Percentiles rank a stretch among this genome's conserved stretches.
Evolutionary conservation across 2,329 filamentous ascomycete species (phyloP).

Genomic region (Pestalotiopsis sp.): DNA sequence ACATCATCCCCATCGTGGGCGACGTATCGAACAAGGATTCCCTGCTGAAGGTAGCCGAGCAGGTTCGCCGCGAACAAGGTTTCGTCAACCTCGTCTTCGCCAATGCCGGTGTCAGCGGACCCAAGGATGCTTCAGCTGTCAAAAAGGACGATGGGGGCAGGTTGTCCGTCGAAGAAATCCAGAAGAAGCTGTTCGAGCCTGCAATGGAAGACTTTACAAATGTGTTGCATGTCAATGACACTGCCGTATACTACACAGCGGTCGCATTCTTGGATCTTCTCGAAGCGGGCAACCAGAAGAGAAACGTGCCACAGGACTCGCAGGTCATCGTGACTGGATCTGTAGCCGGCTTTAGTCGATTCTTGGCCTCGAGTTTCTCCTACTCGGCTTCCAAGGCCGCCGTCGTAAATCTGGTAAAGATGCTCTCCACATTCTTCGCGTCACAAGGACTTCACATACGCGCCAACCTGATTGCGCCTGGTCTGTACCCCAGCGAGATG

Average conservation of each 20-base stretch:
- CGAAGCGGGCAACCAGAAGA: conserved; percentile 1
- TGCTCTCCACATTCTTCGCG: conserved; percentile 9
- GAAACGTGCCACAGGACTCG: conserved; percentile 10
- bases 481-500: conserved; percentile 11
- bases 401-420: conserved; percentile 5
- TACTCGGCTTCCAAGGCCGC: conserved; percentile 8
- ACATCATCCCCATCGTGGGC: conserved; percentile 9
- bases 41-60: conserved; percentile 4
- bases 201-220: background rate
- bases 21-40: conserved; percentile 8
- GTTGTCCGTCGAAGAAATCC: conserved; percentile 1
- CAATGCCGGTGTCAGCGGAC: background rate
- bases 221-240: conserved; percentile 3
- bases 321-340: conserved; percentile 9
- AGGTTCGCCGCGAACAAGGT: conserved; percentile 7
- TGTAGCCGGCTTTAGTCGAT: conserved; percentile 6
- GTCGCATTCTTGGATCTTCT: conserved; percentile 9
- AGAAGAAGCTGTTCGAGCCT: background rate
- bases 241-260: conserved; percentile 7
- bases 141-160: background rate
- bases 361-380: conserved; percentile 8
- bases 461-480: conserved; percentile 10
- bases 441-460: conserved; percentile 7
- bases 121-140: background rate
- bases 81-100: conserved; percentile 10